These are phyloP conservation scores for Calonectria leucothoes DNA, from an alignment of 2,329 filamentous ascomycete genomes.

Conservation along the genomic window DNA sequence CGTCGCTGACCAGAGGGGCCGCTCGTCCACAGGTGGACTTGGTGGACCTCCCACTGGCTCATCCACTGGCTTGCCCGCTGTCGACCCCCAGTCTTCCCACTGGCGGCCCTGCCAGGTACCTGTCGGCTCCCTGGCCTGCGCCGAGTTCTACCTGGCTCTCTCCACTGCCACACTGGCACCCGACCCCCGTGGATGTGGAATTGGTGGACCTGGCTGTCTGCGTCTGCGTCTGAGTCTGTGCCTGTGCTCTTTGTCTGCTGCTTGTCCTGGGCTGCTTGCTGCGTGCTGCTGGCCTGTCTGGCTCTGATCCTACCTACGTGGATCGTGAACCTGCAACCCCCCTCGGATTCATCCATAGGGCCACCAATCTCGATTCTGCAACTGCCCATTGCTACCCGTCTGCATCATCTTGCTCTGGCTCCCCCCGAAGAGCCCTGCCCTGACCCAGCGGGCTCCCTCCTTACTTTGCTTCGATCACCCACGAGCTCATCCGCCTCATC, in stretches of 20 bases:
- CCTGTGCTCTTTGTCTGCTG: slow-evolving; percentile 8
- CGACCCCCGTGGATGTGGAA: slow-evolving; percentile 22
- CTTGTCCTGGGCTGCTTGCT: slow-evolving; percentile 12
- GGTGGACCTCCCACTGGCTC: slow-evolving; percentile 32
- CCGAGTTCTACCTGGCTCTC: slow-evolving; percentile 14
- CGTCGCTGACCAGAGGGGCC: slow-evolving; percentile 32
- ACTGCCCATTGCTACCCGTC: slow-evolving; percentile 36
- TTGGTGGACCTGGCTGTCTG: slow-evolving; percentile 16
- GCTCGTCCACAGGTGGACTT: slow-evolving; percentile 39
- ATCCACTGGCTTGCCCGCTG: slow-evolving; percentile 36
- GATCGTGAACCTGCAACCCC: slow-evolving; percentile 45
- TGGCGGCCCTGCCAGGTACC: slow-evolving; percentile 19
- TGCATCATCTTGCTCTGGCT: slow-evolving; percentile 23
- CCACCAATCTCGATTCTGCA: slow-evolving; percentile 33
- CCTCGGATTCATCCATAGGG: slow-evolving; percentile 33
- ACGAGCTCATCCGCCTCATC: slow-evolving; percentile 37
- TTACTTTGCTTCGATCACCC: slow-evolving; percentile 32
- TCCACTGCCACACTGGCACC: slow-evolving; percentile 25
- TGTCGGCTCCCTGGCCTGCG: slow-evolving; percentile 1
- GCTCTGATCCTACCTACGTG: slow-evolving; percentile 34
- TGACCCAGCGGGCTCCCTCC: slow-evolving; percentile 23
- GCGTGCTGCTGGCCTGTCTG: slow-evolving; percentile 5
- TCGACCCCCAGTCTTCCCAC: slow-evolving; percentile 18
- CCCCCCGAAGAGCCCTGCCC: slow-evolving; percentile 29
- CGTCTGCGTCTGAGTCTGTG: neutral